Base-by-base conservation (phyloP, 768 basidiomycete species). In the Auricularia cornea region DNA sequence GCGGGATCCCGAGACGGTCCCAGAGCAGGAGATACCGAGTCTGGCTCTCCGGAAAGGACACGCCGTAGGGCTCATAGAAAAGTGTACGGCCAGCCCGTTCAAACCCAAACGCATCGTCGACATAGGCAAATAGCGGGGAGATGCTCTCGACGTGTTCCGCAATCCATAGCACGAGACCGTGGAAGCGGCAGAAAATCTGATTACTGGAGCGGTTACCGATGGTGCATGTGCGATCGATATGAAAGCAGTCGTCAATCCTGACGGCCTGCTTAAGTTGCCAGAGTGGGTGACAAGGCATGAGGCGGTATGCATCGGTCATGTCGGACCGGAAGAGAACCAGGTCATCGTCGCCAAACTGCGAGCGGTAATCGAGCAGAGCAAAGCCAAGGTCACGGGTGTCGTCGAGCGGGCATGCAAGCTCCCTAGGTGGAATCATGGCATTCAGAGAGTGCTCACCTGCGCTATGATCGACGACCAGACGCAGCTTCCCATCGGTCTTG, bases 181-280 rank as follows among this genome's bases (percentile, higher is more conserved):
- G 74, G 63, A 79, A 73, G 0, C 74, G 61, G 23, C 69, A 71
- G 61, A 67, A 80, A 2, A 76, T 68, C 0, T 62, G 54, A 0
- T 68, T 69, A 0, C 74, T 74, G 0, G 64, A 72, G 18, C 70
- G 65, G 32, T 65, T 69, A 1, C 78, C 78, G 66, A 77, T 78
- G n/a, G 60, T 67, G 40, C 69, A 72, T 63, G 72, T 69, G 2
- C 74, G 65, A 64, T 77, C 76, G 20, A 80, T 65, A 59, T 72
- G 66, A 1, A 56, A 64, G 12, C 63, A 6, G 29, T 67, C 70
- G 38, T 74, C 70, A 8, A 77, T 68, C n/a, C 66, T 67, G 6
- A 75, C 68, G 0, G 78, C 60, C 40, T 81, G 79, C 18, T 75
- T 76, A 1, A 80, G 63, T 56, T 81, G 77, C 79, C 79, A 80